A percentile compares a stretch with the other conserved stretches of the same genome.
These are phyloP conservation scores for Omphalotus olearius DNA, from an alignment of 1,284 basidiomycete genomes.

Conservation along the genomic window DNA sequence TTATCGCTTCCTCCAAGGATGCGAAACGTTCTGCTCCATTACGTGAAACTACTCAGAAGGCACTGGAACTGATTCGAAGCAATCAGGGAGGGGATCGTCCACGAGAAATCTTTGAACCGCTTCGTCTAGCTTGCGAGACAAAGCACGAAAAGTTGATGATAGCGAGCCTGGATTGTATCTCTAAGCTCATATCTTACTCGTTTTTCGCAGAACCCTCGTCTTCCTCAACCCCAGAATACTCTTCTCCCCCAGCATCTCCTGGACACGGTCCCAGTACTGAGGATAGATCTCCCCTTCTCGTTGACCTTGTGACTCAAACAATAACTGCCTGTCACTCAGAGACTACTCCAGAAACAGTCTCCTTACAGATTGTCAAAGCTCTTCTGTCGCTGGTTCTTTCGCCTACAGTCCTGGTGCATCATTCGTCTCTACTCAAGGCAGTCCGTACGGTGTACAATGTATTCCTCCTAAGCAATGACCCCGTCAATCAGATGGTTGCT, in stretches of 20 bases:
- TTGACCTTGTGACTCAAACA: constrained; percentile 90
- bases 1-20: constrained; percentile 85
- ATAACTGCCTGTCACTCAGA: constrained; percentile 92
- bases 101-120: constrained; percentile 87
- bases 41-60: constrained; percentile 76
- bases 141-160: constrained; percentile 89
- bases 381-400: constrained; percentile 86
- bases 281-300: constrained; percentile 61
- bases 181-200: constrained; percentile 93
- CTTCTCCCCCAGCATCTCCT: constrained; percentile 73
- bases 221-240: constrained; percentile 30
- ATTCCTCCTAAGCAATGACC: constrained; percentile 84
- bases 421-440: constrained; percentile 90
- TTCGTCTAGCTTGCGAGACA: constrained; percentile 92
- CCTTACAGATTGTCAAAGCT: constrained; percentile 93
- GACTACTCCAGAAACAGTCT: constrained; percentile 82
- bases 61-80: constrained; percentile 78
- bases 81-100: constrained; percentile 69
- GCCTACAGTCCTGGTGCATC: constrained; percentile 83
- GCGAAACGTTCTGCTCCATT: constrained; percentile 82
- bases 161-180: constrained; percentile 92
- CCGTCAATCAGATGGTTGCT: constrained; percentile 93
- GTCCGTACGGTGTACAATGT: constrained; percentile 97
- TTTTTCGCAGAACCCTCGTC: constrained; percentile 79
- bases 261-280: constrained; percentile 39